Base-by-base conservation (phyloP, 2,329 filamentous ascomycete genomes). In the Pseudocercospora musae region DNA sequence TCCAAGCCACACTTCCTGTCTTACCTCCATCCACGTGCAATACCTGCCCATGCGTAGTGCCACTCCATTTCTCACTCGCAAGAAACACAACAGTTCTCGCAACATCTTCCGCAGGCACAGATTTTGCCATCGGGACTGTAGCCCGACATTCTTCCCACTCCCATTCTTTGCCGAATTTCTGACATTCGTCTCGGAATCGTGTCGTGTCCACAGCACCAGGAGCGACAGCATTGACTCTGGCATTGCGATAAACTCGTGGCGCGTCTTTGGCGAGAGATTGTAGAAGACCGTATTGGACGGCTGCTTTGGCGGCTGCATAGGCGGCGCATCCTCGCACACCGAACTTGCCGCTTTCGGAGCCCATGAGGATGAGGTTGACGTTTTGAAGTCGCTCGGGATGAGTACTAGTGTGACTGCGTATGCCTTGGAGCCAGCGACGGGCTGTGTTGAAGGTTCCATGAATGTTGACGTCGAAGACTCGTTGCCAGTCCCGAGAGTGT, bases 1-100 rank as follows among this genome's bases (percentile, higher is more conserved):
- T 60, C 67, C 69, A 71, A 11, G 59, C 55, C 40, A 71, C 21
- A 31, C 42, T 68, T 8, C 68, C 79, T 60, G 75, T 75, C 71
- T 81, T 82, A 4, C 80, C 80, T 18, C 72, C 76, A 70, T 82
- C 79, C 21, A 82, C 78, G 50, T 77, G 77, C 46, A 82, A 62
- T 4, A 79, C 64, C 63, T 82, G 79, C 1, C 79, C 80, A 61
- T 78, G 78, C 25, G 80, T 73, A 68, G 75, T 76, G 18, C 76
- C 77, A 67, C 77, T 78, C 69, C 76, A 81, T 54, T 74, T 75
- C 64, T 81, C 76, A 68, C 79, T 82, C 5, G 79, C 78, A n/a
- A 82, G 69, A 42, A 79, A 79, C 11, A 82, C 55, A 59, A 80
- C 78, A 2, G 72, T 75, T 69, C 77, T 78, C 25, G 80, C 79